Evolutionary conservation across 1,139 yeast genomes (phyloP).

Genomic region (Taiozyma sp.): DNA sequence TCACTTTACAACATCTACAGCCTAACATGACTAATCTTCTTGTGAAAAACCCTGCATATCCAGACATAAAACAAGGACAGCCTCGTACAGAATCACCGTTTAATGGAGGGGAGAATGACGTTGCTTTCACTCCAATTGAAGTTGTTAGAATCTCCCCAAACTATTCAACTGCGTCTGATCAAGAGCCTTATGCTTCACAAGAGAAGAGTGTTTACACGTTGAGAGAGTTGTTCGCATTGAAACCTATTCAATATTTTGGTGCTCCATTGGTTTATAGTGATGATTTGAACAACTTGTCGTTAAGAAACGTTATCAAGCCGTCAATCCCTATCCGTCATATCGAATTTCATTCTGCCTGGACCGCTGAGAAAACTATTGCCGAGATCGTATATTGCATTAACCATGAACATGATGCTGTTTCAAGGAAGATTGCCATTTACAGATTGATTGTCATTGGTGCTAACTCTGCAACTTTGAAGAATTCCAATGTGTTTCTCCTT

Average conservation of each 20-base stretch:
- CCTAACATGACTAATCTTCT: background rate
- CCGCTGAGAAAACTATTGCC: conserved; percentile 17
- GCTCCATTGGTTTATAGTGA: conserved; percentile 7
- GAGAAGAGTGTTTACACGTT: conserved; percentile 8
- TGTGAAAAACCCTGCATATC: conserved; percentile 7
- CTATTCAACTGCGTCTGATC: conserved; percentile 1
- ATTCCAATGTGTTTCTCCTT: conserved; percentile 32
- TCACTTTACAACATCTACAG: background rate
- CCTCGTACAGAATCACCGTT: background rate
- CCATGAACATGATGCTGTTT: conserved; percentile 13
- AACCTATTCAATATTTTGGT: conserved; percentile 14
- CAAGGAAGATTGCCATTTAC: conserved; percentile 13
- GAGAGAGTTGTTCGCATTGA: conserved; percentile 12
- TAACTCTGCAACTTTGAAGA: conserved; percentile 20
- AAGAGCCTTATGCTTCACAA: background rate
- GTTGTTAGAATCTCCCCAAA: conserved; percentile 8
- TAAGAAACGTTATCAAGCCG: conserved; percentile 3
- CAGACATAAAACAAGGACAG: background rate
- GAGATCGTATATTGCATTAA: conserved; percentile 16
- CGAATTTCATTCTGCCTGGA: conserved; percentile 18
- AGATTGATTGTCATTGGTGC: conserved; percentile 23
- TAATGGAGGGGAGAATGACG: background rate
- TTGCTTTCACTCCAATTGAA: conserved; percentile 4
- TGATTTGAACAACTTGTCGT: background rate
- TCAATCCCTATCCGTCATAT: conserved; percentile 6